These are phyloP conservation scores for Alnus glutinosa DNA, from an alignment of 306 rosid genomes.

Conservation along the genomic window DNA sequence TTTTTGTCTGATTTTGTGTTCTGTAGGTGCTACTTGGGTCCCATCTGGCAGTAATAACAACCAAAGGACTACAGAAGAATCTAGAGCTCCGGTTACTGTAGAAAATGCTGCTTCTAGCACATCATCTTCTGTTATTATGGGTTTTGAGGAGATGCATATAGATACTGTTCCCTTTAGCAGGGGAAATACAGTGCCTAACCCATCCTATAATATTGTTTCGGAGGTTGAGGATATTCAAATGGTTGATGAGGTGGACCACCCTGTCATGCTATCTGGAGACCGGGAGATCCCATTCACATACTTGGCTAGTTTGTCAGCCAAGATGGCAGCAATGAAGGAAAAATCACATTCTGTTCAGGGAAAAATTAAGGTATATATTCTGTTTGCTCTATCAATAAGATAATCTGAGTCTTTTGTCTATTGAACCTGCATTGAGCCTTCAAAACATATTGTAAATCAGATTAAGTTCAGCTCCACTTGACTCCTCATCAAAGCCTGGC, in stretches of 20 bases:
- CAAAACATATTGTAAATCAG: constrained; percentile 3
- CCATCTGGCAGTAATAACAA: constrained; percentile 32
- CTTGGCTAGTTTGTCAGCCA: constrained; percentile 82
- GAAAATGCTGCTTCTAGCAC: constrained; percentile 45
- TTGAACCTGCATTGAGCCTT: constrained; percentile 16
- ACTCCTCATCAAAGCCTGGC: constrained; percentile 6
- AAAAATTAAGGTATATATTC: constrained; percentile 65
- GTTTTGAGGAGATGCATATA: constrained; percentile 37
- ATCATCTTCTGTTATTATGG: constrained; percentile 27
- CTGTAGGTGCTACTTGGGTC: constrained; percentile 44
- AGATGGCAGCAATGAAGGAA: constrained; percentile 62
- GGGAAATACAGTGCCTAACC: constrained; percentile 34
- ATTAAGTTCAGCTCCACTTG: constrained; percentile 7
- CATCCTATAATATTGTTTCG: constrained; percentile 31
- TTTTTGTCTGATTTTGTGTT: constrained; percentile 18
- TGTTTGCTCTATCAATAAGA: constrained; percentile 24
- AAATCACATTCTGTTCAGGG: constrained; percentile 55
- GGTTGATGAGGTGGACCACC: constrained; percentile 48
- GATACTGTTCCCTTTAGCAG: constrained; percentile 24
- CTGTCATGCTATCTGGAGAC: constrained; percentile 47
- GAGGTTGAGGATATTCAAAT: constrained; percentile 36
- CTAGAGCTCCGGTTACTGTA: constrained; percentile 27
- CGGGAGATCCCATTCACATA: constrained; percentile 76
- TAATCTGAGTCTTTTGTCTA: constrained; percentile 12
- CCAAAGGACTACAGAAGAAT: constrained; percentile 36